phyloP scores from a whole-genome alignment of 2,329 filamentous ascomycete species.

The Microcyclospora pomicola region DNA sequence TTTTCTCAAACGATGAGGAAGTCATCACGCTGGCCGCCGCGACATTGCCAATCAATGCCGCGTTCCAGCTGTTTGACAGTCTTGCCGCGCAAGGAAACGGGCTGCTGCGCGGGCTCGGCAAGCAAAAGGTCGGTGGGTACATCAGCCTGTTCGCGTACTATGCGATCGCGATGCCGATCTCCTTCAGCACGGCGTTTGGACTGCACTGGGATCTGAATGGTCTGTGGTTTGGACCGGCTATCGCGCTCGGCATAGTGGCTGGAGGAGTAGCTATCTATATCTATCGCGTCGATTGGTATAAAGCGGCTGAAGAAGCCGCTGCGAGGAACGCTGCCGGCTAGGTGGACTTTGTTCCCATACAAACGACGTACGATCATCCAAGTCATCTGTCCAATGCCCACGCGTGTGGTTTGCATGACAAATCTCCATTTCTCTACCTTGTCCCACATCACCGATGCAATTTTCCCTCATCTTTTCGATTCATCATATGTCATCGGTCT shows the following conservation, averaged over 20 bases:
- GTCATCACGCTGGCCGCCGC: conserved; percentile 51
- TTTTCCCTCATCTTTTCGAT: too few species aligned
- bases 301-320: conserved; percentile 46
- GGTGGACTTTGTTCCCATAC: not conserved
- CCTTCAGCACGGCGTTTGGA: conserved; percentile 63
- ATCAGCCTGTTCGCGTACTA: conserved; percentile 83
- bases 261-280: conserved; percentile 45
- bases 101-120: conserved; percentile 71
- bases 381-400: too few species aligned
- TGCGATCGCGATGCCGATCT: conserved; percentile 65
- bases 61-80: conserved; percentile 83
- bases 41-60: conserved; percentile 66
- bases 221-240: conserved; percentile 52
- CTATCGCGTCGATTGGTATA: conserved; percentile 40
- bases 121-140: conserved; percentile 81
- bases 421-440: too few species aligned
- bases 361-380: too few species aligned
- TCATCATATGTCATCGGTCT: conserved; percentile 18
- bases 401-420: too few species aligned
- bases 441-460: too few species aligned
- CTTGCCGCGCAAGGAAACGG: conserved; percentile 69
- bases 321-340: conserved; percentile 33
- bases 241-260: conserved; percentile 53
- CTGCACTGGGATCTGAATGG: conserved; percentile 64
- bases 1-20: conserved; percentile 58